Conservation (phyloP, 108 stramenopile species). For the Cyclotella atomus region DNA sequence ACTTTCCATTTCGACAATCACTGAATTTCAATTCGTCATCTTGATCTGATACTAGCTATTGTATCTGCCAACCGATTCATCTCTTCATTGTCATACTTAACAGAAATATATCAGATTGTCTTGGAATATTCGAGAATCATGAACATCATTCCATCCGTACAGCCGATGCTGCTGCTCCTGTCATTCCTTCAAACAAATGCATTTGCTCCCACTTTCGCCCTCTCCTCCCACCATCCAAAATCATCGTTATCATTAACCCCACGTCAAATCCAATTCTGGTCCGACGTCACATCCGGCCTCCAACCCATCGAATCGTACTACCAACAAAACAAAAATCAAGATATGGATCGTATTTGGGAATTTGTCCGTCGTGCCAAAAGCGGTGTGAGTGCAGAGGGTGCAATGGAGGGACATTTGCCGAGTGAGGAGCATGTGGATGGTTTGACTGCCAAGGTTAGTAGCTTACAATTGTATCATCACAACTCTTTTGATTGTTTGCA, state of each 20-base stretch:
- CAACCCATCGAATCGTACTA: slow-evolving; percentile 72
- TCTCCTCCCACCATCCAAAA: neutral
- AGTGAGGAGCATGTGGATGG: slow-evolving; percentile 91
- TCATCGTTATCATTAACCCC: slow-evolving; percentile 50
- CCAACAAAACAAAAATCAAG: slow-evolving; percentile 53
- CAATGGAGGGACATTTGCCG: slow-evolving; percentile 72
- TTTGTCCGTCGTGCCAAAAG: slow-evolving; percentile 71
- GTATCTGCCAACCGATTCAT: too few species aligned
- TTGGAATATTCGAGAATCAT: too few species aligned
- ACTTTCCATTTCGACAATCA: too few species aligned
- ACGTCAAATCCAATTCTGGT: slow-evolving; percentile 88
- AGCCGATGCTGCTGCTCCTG: too few species aligned
- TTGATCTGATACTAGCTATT: too few species aligned
- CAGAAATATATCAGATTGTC: too few species aligned
- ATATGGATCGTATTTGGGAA: slow-evolving; percentile 68
- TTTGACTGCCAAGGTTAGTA: slow-evolving; percentile 70
- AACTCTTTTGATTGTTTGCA: neutral
- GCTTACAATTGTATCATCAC: neutral
- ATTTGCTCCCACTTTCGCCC: neutral
- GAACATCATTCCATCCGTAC: too few species aligned
- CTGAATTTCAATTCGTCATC: too few species aligned
- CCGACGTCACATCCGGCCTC: slow-evolving; percentile 80
- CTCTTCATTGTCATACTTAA: too few species aligned
- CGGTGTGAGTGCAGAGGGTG: slow-evolving; percentile 57
- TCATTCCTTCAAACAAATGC: neutral